These are phyloP conservation scores for Juglanconis oblonga DNA, from an alignment of 2,329 filamentous ascomycete genomes.

Conservation along the genomic window DNA sequence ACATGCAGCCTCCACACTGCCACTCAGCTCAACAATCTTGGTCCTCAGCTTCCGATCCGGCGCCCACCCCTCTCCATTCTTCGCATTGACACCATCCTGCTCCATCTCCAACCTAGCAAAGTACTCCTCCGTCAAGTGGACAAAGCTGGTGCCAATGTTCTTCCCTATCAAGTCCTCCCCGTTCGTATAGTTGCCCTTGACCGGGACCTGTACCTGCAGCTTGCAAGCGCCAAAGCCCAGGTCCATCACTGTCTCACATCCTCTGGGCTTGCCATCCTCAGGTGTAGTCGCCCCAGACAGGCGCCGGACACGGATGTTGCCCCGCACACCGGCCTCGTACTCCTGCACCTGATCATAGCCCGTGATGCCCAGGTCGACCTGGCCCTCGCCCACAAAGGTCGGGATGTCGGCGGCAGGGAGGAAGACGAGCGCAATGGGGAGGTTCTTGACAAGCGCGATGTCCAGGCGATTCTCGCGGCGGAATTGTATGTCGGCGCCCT, in stretches of 20 bases:
- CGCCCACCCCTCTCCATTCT: constrained; percentile 30
- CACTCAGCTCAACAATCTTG: constrained; percentile 89
- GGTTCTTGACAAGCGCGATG: constrained; percentile 96
- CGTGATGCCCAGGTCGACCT: constrained; percentile 91
- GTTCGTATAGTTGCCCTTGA: constrained; percentile 69
- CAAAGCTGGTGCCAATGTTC: constrained; percentile 95
- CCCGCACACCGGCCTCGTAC: constrained; percentile 67
- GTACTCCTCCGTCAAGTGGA: constrained; percentile 76
- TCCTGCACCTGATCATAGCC: constrained; percentile 90
- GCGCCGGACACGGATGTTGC: constrained; percentile 44
- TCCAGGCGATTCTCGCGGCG: constrained; percentile 91
- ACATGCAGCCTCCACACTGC: constrained; percentile 95
- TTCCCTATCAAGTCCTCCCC: constrained; percentile 81
- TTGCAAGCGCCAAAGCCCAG: constrained; percentile 88
- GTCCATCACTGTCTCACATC: constrained; percentile 84
- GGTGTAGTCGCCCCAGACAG: constrained; percentile 44
- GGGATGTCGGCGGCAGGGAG: constrained; percentile 96
- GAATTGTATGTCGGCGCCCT: constrained; percentile 95
- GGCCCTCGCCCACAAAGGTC: constrained; percentile 92
- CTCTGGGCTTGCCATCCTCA: constrained; percentile 44
- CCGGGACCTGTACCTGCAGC: constrained; percentile 94
- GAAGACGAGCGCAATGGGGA: constrained; percentile 92
- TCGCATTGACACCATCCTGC: constrained; percentile 36
- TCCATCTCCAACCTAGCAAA: constrained; percentile 73
- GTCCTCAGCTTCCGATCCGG: constrained; percentile 63